Conservation (phyloP, 176 grass and related monocot genomes). For the Dactylis glomerata region DNA sequence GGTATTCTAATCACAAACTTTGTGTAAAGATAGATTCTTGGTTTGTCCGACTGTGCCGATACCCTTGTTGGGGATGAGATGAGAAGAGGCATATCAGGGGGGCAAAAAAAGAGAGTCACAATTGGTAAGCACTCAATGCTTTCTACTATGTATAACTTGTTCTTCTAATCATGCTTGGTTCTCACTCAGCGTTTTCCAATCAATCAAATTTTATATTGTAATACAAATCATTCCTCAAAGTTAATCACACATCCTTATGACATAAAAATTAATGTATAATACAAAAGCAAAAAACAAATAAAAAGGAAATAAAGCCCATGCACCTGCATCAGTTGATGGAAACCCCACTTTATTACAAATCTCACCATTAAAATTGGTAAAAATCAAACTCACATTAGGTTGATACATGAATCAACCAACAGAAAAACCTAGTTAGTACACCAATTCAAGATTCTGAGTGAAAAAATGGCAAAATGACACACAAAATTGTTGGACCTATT, state of each 20-base stretch:
- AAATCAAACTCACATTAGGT: too few species aligned
- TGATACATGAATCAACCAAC: too few species aligned
- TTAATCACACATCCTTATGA: neutral
- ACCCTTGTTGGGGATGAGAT: slow-evolving; percentile 46
- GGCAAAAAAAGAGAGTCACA: slow-evolving; percentile 49
- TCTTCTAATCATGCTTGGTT: neutral
- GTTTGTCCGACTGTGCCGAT: slow-evolving; percentile 42
- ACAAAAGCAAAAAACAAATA: too few species aligned
- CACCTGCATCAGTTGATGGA: too few species aligned
- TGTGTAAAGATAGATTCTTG: slow-evolving; percentile 39
- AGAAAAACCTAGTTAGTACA: neutral
- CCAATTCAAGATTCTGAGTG: neutral
- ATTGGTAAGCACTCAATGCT: slow-evolving; percentile 30
- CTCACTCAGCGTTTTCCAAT: neutral
- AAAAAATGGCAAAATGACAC: neutral
- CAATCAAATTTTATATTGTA: neutral
- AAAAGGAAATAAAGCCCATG: too few species aligned
- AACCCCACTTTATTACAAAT: too few species aligned
- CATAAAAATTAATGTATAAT: neutral
- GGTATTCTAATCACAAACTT: neutral
- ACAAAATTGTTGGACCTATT: neutral
- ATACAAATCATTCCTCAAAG: neutral
- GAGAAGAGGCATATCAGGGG: slow-evolving; percentile 50
- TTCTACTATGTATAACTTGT: neutral
- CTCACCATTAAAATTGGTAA: too few species aligned